Conservation (phyloP, 495 filamentous ascomycete genomes). For the Sordaria brevicollis region DNA sequence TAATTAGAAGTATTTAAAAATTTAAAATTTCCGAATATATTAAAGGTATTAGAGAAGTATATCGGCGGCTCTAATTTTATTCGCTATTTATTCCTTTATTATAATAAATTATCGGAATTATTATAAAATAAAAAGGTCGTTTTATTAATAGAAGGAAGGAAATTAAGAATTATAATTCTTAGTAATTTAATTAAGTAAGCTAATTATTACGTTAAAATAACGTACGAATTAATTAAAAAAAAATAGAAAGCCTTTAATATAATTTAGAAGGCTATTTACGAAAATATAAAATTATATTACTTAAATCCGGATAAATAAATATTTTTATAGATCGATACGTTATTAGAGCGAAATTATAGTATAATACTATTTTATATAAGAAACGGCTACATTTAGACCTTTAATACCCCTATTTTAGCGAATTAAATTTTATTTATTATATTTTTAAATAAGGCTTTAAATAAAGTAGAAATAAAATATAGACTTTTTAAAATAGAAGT, state of each 20-base stretch:
- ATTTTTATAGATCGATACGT: not conserved
- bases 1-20: not conserved
- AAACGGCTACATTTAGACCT: not conserved
- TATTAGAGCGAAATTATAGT: not conserved
- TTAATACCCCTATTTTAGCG: too few species aligned
- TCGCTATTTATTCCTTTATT: not conserved
- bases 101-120: not conserved
- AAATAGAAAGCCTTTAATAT: rapidly evolving
- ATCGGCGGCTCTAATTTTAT: not conserved
- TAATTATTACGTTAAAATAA: not conserved
- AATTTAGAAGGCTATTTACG: not conserved
- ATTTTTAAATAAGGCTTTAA: too few species aligned
- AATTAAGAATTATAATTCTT: not conserved
- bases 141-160: not conserved
- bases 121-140: not conserved
- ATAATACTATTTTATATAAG: not conserved
- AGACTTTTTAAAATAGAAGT: too few species aligned
- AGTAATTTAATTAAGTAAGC: not conserved
- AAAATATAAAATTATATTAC: not conserved
- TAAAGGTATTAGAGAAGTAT: not conserved
- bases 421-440: too few species aligned
- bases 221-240: rapidly evolving
- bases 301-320: not conserved
- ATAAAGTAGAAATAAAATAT: too few species aligned
- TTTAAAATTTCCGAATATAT: too few species aligned